Conservation (phyloP, 2,329 filamentous ascomycete species). For the Alternaria panax region DNA sequence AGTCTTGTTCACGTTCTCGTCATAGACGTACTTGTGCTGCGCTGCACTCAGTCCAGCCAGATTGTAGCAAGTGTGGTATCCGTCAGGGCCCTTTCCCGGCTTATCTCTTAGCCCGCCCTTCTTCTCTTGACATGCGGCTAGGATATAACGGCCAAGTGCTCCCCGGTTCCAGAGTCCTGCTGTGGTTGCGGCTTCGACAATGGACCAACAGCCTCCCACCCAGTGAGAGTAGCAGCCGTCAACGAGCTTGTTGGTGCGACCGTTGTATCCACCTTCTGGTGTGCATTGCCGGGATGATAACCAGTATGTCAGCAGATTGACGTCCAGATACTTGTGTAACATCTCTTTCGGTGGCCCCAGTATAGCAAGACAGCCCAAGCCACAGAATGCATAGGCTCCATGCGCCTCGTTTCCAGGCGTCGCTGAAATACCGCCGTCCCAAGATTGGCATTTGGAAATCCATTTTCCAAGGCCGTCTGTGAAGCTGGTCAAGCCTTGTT, state of each 20-base stretch:
- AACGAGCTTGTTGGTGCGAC: slow-evolving; percentile 95
- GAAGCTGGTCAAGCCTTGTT: slow-evolving; percentile 69
- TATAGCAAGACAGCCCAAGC: slow-evolving; percentile 85
- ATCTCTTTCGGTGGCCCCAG: slow-evolving; percentile 78
- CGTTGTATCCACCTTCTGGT: slow-evolving; percentile 91
- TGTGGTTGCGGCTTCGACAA: slow-evolving; percentile 78
- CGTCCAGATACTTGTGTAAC: slow-evolving; percentile 78
- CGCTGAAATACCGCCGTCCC: slow-evolving; percentile 90
- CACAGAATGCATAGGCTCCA: slow-evolving; percentile 96
- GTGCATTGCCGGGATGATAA: slow-evolving; percentile 87
- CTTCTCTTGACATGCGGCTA: slow-evolving; percentile 83
- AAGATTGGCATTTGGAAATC: slow-evolving; percentile 88
- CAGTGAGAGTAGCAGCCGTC: slow-evolving; percentile 99
- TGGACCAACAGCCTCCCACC: slow-evolving; percentile 93
- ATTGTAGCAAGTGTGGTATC: slow-evolving; percentile 93
- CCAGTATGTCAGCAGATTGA: slow-evolving; percentile 82
- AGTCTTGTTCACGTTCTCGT: slow-evolving; percentile 45
- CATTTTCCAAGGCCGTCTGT: slow-evolving; percentile 79
- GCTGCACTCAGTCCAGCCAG: slow-evolving; percentile 83
- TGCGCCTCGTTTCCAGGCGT: slow-evolving; percentile 90
- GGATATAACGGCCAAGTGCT: slow-evolving; percentile 86
- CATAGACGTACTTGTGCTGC: slow-evolving; percentile 69
- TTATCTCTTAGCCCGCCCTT: slow-evolving; percentile 91
- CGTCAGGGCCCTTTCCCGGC: slow-evolving; percentile 84
- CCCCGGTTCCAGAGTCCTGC: slow-evolving; percentile 75